Base-by-base conservation (phyloP, 1,139 yeast species). In the Suhomyces atakaporum region DNA sequence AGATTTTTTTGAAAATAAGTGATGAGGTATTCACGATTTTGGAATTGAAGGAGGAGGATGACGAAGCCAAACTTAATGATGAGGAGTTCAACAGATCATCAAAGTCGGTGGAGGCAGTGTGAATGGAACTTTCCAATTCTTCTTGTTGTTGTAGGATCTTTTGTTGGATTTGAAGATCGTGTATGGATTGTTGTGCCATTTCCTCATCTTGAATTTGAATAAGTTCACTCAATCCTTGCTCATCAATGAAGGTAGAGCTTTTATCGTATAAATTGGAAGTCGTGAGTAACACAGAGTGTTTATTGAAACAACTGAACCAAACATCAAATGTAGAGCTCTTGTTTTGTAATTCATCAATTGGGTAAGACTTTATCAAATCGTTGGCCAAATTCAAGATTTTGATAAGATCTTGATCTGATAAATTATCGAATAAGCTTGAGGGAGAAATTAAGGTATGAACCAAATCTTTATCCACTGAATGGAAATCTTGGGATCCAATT, bases 391-490 rank as follows among this genome's bases (percentile, higher is more conserved):
- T 58, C 24, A 76, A 47, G n/a, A 76, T 66, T 27, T 56, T 56
- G 21, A 55, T 56, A 25, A 75, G 45, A 26, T 65, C 70, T 13
- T 36, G 48, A 42, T 63, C 77, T 35, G 49, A 47, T 21, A 60
- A 49, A 9, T 51, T 49, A 5, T 56, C 53, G 42, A 69, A 62
- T 19, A 71, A 50, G 27, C 41, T 50, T 9, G 54, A 38, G 0
- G 76, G 71, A 5, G 74, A 66, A 6, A 70, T 39, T 16, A 60
- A 43, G n/a, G 62, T 54, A 50, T 77, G 81, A 10, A 75, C 58
- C 3, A 62, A 39, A 47, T 76, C 81, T n/a, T 51, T 56, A 40
- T 73, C 77, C 14, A 69, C 52, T 6, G 46, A 43, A 4, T 39
- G 51, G n/a, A 29, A 23, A 8, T 44, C 49, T 6, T 37, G 44